A percentile compares a stretch with the other conserved stretches of the same genome.
Evolutionary conservation across 805 yeast genomes (phyloP).

Genomic region (Debaryomyces maramus): DNA sequence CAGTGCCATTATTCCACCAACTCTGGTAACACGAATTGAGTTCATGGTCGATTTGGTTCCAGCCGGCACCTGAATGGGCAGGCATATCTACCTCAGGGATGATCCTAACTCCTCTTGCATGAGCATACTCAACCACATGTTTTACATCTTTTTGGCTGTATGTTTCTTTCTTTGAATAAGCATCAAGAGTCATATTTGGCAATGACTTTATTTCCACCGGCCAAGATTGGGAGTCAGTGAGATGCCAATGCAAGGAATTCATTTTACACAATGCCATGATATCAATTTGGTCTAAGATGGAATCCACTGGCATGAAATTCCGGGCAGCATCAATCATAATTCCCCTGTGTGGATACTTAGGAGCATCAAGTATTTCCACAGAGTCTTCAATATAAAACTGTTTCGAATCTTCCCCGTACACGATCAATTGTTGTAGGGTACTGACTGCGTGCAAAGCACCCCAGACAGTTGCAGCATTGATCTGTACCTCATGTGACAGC

Average conservation of each 20-base stretch:
- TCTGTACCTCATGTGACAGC: conserved; percentile 14
- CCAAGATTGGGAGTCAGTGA: conserved; percentile 43
- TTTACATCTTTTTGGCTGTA: conserved; percentile 28
- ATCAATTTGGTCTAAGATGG: conserved; percentile 36
- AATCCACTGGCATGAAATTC: conserved; percentile 28
- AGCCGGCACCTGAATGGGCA: conserved; percentile 43
- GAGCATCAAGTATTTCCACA: conserved; percentile 34
- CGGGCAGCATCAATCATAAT: conserved; percentile 40
- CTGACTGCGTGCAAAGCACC: conserved; percentile 43
- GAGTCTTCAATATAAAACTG: conserved; percentile 29
- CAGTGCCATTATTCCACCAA: conserved; percentile 25
- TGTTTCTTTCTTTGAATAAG: conserved; percentile 32
- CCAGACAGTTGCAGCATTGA: conserved; percentile 37
- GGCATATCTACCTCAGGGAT: conserved; percentile 45
- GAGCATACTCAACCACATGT: conserved; percentile 31
- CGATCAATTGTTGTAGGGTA: conserved; percentile 41
- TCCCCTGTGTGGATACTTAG: conserved; percentile 39
- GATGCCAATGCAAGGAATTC: conserved; percentile 44
- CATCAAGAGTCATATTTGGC: conserved; percentile 41
- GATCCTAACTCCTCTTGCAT: conserved; percentile 37
- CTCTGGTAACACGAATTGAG: conserved; percentile 30
- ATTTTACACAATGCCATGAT: conserved; percentile 37
- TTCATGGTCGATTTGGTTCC: conserved; percentile 28
- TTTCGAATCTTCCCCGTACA: conserved; percentile 20
- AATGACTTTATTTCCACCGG: conserved; percentile 30